Evolutionary conservation across 2,329 filamentous ascomycete genomes (phyloP).

Genomic region (Zymoseptoria crescenta): DNA sequence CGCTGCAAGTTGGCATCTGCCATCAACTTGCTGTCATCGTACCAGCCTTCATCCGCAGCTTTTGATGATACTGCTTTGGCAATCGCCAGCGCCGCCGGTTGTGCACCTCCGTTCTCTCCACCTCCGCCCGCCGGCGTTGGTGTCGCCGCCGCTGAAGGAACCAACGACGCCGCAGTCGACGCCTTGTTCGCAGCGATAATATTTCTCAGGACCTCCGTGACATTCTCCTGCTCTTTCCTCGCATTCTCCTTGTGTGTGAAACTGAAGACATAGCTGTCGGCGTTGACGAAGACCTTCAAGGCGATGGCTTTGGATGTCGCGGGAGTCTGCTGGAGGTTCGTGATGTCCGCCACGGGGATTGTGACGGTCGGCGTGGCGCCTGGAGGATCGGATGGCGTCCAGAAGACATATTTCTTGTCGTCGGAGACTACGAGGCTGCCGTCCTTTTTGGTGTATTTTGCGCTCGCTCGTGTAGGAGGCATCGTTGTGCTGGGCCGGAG

Average conservation of each 20-base stretch:
- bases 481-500: conserved; percentile 13
- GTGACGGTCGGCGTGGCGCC: conserved; percentile 58
- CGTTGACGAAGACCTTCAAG: conserved; percentile 79
- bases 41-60: conserved; percentile 53
- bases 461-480: conserved; percentile 48
- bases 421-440: conserved; percentile 68
- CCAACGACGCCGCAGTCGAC: conserved; percentile 32
- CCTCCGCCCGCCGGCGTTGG: conserved; percentile 18
- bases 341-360: conserved; percentile 67
- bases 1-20: conserved; percentile 75
- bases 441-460: conserved; percentile 93
- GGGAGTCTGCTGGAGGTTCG: conserved; percentile 91
- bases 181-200: conserved; percentile 65
- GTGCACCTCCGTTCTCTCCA: conserved; percentile 18
- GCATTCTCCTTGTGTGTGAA: conserved; percentile 74
- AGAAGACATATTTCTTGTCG: conserved; percentile 68
- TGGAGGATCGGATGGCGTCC: conserved; percentile 62
- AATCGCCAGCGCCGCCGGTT: conserved; percentile 68
- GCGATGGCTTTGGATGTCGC: conserved; percentile 84
- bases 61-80: conserved; percentile 57
- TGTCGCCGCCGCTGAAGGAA: conserved; percentile 23
- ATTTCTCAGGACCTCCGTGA: conserved; percentile 73
- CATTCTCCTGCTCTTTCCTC: conserved; percentile 71
- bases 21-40: conserved; percentile 72
- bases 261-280: conserved; percentile 73